phyloP scores from a whole-genome alignment of 225 moss, liverwort and hornwort genomes.

The Bryoerythrophyllum caledonicum region DNA sequence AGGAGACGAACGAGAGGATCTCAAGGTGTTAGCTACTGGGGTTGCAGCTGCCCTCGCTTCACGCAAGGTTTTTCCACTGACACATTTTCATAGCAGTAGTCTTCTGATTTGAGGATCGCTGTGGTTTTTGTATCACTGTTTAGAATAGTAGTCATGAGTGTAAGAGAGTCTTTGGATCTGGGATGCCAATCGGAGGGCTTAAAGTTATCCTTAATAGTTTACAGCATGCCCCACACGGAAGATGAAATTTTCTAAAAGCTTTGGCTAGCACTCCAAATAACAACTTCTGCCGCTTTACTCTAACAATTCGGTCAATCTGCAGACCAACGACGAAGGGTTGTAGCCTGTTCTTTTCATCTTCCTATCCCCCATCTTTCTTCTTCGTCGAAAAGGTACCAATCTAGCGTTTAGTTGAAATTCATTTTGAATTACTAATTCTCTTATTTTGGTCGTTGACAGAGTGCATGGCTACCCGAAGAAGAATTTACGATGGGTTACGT shows the following conservation, averaged over 20 bases:
- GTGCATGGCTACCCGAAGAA: conserved; percentile 94
- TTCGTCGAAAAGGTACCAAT: neutral
- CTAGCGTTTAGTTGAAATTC: neutral
- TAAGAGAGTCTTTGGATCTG: neutral
- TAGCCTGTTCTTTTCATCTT: neutral
- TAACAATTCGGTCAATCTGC: conserved; percentile 1
- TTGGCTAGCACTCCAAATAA: neutral
- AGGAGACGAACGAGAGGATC: conserved; percentile 94
- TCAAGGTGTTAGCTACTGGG: conserved; percentile 95
- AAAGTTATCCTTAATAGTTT: neutral
- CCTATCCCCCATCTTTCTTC: neutral
- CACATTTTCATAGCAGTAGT: neutral
- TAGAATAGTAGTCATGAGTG: neutral
- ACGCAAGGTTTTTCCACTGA: conserved; percentile 67
- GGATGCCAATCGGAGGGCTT: neutral
- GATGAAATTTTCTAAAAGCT: neutral
- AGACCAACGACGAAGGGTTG: neutral
- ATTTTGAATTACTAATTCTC: conserved; percentile 9
- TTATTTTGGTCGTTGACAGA: conserved; percentile 50
- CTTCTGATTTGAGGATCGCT: neutral
- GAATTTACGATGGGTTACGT: conserved; percentile 93
- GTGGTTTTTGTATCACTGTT: neutral
- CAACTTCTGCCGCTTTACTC: neutral
- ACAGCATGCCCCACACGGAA: neutral
- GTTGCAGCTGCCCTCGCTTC: conserved; percentile 95